phyloP scores from a whole-genome alignment of 768 basidiomycete genomes.

The Leccinum longicurvipes region DNA sequence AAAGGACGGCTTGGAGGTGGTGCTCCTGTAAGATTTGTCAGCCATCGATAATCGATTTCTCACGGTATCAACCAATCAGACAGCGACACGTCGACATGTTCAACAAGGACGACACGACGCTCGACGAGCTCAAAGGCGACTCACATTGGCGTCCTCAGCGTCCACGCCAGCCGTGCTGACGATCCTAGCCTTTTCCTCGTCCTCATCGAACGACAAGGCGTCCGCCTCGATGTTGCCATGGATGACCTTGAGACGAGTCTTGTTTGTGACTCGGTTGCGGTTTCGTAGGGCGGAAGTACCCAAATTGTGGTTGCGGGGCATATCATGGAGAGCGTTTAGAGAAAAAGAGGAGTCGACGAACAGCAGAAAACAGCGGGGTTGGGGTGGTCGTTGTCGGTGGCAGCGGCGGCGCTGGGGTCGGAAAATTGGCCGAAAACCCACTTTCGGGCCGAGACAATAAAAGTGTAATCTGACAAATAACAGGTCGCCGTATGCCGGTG shows the following conservation, averaged over 20 bases:
- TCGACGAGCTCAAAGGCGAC: slow-evolving; percentile 40
- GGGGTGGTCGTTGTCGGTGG: slow-evolving; percentile 45
- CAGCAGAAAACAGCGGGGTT: slow-evolving; percentile 25
- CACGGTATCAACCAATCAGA: slow-evolving; percentile 47
- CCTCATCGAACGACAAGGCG: slow-evolving; percentile 76
- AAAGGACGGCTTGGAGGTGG: slow-evolving; percentile 55
- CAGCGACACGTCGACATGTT: slow-evolving; percentile 38
- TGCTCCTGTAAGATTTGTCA: slow-evolving; percentile 56
- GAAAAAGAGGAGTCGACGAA: slow-evolving; percentile 39
- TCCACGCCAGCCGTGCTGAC: slow-evolving; percentile 86
- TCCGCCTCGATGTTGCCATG: slow-evolving; percentile 81
- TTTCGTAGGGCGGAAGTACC: slow-evolving; percentile 78
- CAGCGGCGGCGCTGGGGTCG: slow-evolving; percentile 56
- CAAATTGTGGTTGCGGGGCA: slow-evolving; percentile 79
- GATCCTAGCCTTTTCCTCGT: slow-evolving; percentile 80
- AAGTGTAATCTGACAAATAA: slow-evolving; percentile 30
- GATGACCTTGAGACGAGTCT: slow-evolving; percentile 83
- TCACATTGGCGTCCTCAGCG: slow-evolving; percentile 91
- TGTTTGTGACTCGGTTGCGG: slow-evolving; percentile 89
- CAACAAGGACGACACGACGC: slow-evolving; percentile 42
- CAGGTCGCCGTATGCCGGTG: slow-evolving; percentile 29
- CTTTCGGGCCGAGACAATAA: slow-evolving; percentile 52
- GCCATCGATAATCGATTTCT: slow-evolving; percentile 49
- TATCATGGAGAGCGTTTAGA: slow-evolving; percentile 64
- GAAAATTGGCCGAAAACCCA: slow-evolving; percentile 61